Evolutionary conservation across 148 eudicot species (phyloP).

Genomic region (Nyssa sinensis): DNA sequence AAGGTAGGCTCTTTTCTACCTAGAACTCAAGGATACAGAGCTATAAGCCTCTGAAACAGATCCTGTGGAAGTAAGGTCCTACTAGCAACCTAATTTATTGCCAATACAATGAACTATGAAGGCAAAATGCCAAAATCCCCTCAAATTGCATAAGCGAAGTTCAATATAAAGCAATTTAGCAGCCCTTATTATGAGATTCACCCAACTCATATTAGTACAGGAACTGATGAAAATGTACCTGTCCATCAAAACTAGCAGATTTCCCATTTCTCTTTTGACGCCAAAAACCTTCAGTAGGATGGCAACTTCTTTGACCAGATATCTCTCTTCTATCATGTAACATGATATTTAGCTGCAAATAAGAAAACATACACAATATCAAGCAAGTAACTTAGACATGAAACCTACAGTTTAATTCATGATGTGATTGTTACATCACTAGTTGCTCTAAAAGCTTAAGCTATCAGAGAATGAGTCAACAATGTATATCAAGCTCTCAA

Average conservation of each 20-base stretch:
- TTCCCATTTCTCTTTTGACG: constrained; percentile 6
- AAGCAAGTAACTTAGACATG: background rate
- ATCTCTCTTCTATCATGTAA: constrained; percentile 42
- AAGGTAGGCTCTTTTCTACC: background rate
- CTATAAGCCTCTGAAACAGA: background rate
- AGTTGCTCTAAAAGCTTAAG: no score
- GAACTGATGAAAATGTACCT: constrained; percentile 13
- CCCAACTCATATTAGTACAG: background rate
- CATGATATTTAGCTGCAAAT: constrained; percentile 35
- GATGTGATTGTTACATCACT: no score
- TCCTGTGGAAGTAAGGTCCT: background rate
- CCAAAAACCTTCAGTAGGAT: constrained; percentile 30
- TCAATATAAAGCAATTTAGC: background rate
- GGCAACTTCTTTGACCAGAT: constrained; percentile 43
- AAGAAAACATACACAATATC: constrained; percentile 9
- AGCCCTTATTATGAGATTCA: background rate
- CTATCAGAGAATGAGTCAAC: no score
- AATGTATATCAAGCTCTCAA: no score
- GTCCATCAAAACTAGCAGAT: constrained; percentile 8
- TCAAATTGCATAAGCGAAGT: background rate
- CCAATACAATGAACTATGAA: background rate
- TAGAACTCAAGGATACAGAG: background rate
- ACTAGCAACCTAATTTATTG: background rate
- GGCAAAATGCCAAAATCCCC: background rate
- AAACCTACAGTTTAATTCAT: background rate